Evolutionary conservation across 768 basidiomycete genomes (phyloP).

Genomic region (Auriscalpium microsporum): DNA sequence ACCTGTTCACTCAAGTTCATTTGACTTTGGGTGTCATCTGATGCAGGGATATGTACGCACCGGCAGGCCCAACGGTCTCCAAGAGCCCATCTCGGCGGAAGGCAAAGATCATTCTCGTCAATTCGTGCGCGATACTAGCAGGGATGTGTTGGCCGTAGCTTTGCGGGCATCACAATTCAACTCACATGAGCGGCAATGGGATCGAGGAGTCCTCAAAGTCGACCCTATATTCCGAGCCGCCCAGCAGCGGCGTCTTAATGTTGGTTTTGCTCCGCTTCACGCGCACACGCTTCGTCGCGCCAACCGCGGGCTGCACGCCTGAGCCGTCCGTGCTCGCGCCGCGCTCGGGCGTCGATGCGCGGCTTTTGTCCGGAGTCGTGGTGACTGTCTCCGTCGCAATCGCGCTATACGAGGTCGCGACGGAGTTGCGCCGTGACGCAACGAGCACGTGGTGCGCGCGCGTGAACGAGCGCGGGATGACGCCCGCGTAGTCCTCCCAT

Average conservation of each 20-base stretch:
- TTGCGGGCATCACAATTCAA: background rate
- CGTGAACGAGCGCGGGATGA: slow-evolving; percentile 56
- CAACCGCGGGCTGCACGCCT: background rate
- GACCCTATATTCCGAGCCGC: slow-evolving; percentile 39
- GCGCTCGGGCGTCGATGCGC: slow-evolving; percentile 5
- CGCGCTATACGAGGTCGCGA: slow-evolving; percentile 27
- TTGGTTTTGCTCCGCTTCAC: slow-evolving; percentile 64
- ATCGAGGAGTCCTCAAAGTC: slow-evolving; percentile 45
- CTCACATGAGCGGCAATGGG: slow-evolving; percentile 75
- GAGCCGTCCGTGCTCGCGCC: slow-evolving; percentile 2
- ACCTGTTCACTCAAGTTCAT: slow-evolving; percentile 32
- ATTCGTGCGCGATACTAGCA: slow-evolving; percentile 72
- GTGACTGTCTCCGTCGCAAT: slow-evolving; percentile 7
- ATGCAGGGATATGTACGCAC: slow-evolving; percentile 27
- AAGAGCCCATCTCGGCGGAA: slow-evolving; percentile 77
- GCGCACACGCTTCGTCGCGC: slow-evolving; percentile 50
- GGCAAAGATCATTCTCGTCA: slow-evolving; percentile 56
- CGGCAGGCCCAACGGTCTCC: slow-evolving; percentile 86
- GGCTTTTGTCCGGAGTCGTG: slow-evolving; percentile 8
- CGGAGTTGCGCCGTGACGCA: slow-evolving; percentile 24
- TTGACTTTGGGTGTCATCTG: background rate
- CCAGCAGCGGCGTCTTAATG: slow-evolving; percentile 56
- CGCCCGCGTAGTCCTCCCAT: slow-evolving; percentile 55
- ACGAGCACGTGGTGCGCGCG: slow-evolving; percentile 22
- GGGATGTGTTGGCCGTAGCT: background rate